Conservation (phyloP, 768 basidiomycete genomes). For the Pulveroboletus frians region DNA sequence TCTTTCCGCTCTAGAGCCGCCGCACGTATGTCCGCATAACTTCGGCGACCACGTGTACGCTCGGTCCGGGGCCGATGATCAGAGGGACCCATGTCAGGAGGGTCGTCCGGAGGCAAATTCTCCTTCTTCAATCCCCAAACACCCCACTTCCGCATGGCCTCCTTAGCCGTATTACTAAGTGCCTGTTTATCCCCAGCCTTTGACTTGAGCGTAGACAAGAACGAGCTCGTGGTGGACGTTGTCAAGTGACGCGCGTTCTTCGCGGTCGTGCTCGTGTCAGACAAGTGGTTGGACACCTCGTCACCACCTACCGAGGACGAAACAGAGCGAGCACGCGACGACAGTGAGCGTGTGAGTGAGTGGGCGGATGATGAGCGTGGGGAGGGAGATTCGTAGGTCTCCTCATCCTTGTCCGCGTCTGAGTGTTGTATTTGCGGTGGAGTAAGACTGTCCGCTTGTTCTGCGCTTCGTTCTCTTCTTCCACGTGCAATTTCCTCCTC, state of each 20-base stretch:
- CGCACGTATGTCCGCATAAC: constrained; percentile 70
- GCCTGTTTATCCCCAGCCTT: constrained; percentile 81
- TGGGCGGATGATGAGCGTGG: constrained; percentile 44
- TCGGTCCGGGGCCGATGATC: constrained; percentile 34
- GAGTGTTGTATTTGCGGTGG: constrained; percentile 4
- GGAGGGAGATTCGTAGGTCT: constrained; percentile 13
- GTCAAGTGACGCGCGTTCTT: constrained; percentile 40
- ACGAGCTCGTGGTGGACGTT: constrained; percentile 39
- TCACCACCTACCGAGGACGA: constrained; percentile 32
- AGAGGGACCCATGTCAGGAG: constrained; percentile 38
- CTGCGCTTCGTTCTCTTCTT: constrained; percentile 26
- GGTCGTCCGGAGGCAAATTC: constrained; percentile 34
- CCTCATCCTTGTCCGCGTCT: constrained; percentile 20
- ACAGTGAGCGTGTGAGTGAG: constrained; percentile 30
- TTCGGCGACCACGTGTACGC: constrained; percentile 44
- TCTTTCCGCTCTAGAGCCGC: constrained; percentile 67
- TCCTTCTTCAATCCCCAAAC: constrained; percentile 71
- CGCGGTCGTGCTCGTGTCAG: constrained; percentile 28
- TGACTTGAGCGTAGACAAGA: constrained; percentile 76
- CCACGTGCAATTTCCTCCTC: constrained; percentile 19
- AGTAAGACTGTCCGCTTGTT: constrained; percentile 34
- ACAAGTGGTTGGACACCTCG: constrained; percentile 27
- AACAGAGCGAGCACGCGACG: constrained; percentile 33
- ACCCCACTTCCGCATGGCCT: constrained; percentile 90
- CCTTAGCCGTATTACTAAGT: constrained; percentile 77